Evolutionary conservation across 1,139 yeast genomes (phyloP).

Genomic region (Lodderomyces margitis): DNA sequence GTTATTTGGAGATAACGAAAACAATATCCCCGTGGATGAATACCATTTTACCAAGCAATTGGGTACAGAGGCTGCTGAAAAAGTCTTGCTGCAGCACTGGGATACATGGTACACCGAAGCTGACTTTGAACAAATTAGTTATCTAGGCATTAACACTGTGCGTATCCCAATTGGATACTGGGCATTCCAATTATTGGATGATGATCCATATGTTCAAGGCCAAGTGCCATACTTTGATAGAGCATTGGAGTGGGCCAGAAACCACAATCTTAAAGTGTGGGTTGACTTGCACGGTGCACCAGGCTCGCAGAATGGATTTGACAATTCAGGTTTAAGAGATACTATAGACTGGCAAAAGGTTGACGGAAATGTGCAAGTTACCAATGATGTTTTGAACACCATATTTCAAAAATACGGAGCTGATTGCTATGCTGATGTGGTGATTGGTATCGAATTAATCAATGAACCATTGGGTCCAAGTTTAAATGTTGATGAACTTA

Average conservation of each 20-base stretch:
- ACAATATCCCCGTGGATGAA: slow-evolving; percentile 76
- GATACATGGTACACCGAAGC: slow-evolving; percentile 68
- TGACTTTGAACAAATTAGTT: slow-evolving; percentile 63
- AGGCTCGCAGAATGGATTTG: slow-evolving; percentile 97
- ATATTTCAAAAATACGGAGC: slow-evolving; percentile 62
- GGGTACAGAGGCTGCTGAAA: slow-evolving; percentile 58
- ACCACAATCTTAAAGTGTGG: slow-evolving; percentile 72
- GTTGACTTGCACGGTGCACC: slow-evolving; percentile 94
- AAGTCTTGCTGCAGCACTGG: slow-evolving; percentile 72
- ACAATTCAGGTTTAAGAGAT: slow-evolving; percentile 88
- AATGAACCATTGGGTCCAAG: slow-evolving; percentile 87
- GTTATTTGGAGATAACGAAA: slow-evolving; percentile 13
- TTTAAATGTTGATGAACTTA: slow-evolving; percentile 57
- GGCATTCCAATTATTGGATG: slow-evolving; percentile 68
- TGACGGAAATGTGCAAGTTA: slow-evolving; percentile 44
- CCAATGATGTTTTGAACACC: slow-evolving; percentile 50
- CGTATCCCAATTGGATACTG: slow-evolving; percentile 95
- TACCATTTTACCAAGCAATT: slow-evolving; percentile 62
- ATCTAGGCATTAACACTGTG: slow-evolving; percentile 76
- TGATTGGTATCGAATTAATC: slow-evolving; percentile 78
- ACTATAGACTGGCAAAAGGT: slow-evolving; percentile 54
- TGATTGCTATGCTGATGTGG: slow-evolving; percentile 63
- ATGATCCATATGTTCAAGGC: slow-evolving; percentile 89
- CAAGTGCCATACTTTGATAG: slow-evolving; percentile 70
- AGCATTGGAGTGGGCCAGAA: slow-evolving; percentile 75